Base-by-base conservation (phyloP, 257 asterid species). In the Salvia hispanica region DNA sequence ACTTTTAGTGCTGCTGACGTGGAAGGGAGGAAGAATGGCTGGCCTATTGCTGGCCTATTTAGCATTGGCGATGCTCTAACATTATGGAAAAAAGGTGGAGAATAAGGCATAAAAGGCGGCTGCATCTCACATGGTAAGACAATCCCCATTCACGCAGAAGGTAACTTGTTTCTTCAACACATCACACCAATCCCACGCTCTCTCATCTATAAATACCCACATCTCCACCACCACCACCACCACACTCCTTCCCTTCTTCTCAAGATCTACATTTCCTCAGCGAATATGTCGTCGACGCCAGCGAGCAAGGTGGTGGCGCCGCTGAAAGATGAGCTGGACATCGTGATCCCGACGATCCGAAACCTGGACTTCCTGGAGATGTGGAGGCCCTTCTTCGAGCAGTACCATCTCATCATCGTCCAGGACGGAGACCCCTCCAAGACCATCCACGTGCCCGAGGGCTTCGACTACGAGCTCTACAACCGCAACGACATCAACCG, bases 381-480 rank as follows among this genome's bases (percentile, higher is more conserved):
- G 83, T 81, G 86, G 86, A 71, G 86, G 4, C 83, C 83, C 0
- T 81, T 81, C 33, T 82, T 82, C 48, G 37, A 78, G 76, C 80
- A 69, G 0, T 82, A 82, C 78, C 87, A 82, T 56, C 66, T 82
- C 58, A 82, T 82, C 80, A 82, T 82, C 12, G 83, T 82, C 8
- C 87, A 82, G 15, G 87, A 82, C 36, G 86, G 86, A 0, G 84
- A 79, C 47, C 86, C 86, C 2, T 52, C 65, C 3, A 79, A 76
- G 42, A 70, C 45, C 1, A 79, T 82, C 74, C 64, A 71, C 0
- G 84, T 82, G 2, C 84, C 87, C 0, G 80, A 64, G 59, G 86
- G 86, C 0, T 82, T 82, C 67, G 84, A 82, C 53, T 82, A 82
- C 73, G 86, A 82, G 70, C 83, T 78, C 71, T 79, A 82, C 76